Evolutionary conservation across 2,329 filamentous ascomycete species (phyloP).

Genomic region (Botrytis elliptica): DNA sequence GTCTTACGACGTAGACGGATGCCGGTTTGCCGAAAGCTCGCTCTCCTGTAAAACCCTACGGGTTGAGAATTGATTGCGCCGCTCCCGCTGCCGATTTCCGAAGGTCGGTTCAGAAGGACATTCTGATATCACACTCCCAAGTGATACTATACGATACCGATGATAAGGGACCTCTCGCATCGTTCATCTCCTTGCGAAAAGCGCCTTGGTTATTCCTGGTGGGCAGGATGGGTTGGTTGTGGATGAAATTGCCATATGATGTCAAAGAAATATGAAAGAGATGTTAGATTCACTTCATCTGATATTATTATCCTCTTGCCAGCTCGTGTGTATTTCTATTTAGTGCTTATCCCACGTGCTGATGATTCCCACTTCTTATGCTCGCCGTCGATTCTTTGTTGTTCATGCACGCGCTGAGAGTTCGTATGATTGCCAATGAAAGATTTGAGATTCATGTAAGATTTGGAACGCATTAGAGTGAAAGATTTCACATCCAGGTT

Average conservation of each 20-base stretch:
- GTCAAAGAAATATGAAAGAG: not conserved
- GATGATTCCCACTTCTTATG: not conserved
- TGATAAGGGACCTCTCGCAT: not conserved
- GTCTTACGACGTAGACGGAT: not conserved
- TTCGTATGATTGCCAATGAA: constrained; percentile 12
- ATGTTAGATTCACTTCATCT: not conserved
- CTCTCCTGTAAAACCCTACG: not conserved
- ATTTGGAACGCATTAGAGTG: constrained; percentile 1
- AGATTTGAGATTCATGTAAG: constrained; percentile 4
- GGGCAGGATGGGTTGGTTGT: not conserved
- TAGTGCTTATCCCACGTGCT: constrained; percentile 15
- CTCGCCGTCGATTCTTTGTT: not conserved
- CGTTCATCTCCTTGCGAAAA: not conserved
- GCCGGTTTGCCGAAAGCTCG: not conserved
- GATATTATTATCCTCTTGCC: not conserved
- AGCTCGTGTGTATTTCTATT: not conserved
- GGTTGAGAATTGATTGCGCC: not conserved
- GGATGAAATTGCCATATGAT: not conserved
- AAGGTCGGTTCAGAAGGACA: not conserved
- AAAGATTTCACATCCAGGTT: not conserved
- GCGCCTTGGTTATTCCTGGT: constrained; percentile 2
- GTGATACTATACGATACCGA: not conserved
- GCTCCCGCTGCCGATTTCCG: not conserved
- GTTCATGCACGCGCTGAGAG: not conserved
- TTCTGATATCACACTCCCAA: not conserved